These are phyloP conservation scores for Apophysomyces trapeziformis DNA, from an alignment of 371 early-diverging fungal genomes.

Conservation along the genomic window DNA sequence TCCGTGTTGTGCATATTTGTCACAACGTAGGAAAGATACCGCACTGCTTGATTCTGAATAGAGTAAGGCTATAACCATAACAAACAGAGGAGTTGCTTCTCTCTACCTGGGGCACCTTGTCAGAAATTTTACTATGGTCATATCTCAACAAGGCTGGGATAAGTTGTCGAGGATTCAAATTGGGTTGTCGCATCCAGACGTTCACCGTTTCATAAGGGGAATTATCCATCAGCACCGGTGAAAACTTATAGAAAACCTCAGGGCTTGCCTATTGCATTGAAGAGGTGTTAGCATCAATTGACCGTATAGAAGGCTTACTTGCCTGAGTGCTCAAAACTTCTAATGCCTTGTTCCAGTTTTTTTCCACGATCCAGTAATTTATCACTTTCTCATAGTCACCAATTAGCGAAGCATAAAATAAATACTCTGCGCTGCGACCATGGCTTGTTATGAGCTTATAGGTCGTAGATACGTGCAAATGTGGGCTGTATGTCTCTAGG, in stretches of 20 bases:
- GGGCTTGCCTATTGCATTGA: constrained; percentile 54
- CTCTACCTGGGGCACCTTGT: constrained; percentile 26
- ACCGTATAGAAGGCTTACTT: constrained; percentile 5
- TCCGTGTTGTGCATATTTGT: constrained; percentile 78
- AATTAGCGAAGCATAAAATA: constrained; percentile 79
- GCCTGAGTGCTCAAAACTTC: constrained; percentile 78
- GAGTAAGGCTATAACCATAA: background rate
- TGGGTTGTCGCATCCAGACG: constrained; percentile 82
- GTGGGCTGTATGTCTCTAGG: constrained; percentile 63
- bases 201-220: constrained; percentile 81
- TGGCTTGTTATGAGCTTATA: constrained; percentile 85
- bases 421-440: constrained; percentile 75
- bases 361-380: constrained; percentile 76
- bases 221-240: constrained; percentile 81
- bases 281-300: background rate
- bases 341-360: constrained; percentile 75
- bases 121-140: constrained; percentile 48
- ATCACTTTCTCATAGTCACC: constrained; percentile 85
- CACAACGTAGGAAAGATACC: constrained; percentile 87
- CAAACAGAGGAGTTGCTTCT: background rate
- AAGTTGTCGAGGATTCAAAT: constrained; percentile 80
- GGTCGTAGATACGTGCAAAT: constrained; percentile 70
- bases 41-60: constrained; percentile 81
- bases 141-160: constrained; percentile 89
- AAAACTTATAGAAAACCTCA: constrained; percentile 86